Percentiles rank a stretch among this genome's conserved stretches.
These are phyloP conservation scores for Venturia carpophila DNA, from an alignment of 2,329 filamentous ascomycete genomes.

Conservation along the genomic window DNA sequence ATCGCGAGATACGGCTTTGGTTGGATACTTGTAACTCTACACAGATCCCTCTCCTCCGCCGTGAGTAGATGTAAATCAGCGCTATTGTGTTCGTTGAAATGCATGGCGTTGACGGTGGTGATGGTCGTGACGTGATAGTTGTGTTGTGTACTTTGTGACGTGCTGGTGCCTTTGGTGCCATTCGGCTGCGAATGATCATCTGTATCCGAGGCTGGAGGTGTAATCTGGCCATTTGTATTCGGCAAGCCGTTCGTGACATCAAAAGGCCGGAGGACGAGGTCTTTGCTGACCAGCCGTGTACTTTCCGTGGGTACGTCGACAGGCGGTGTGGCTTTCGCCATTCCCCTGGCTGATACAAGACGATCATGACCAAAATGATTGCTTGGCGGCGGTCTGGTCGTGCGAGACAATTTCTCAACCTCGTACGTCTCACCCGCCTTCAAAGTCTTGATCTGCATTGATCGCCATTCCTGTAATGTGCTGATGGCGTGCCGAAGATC, in stretches of 20 bases:
- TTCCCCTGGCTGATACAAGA: constrained; percentile 59
- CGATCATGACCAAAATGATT: constrained; percentile 67
- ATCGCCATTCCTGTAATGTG: constrained; percentile 91
- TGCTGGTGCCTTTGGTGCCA: constrained; percentile 36
- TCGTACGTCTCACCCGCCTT: constrained; percentile 88
- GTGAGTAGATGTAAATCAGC: constrained; percentile 80
- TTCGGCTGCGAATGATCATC: constrained; percentile 38
- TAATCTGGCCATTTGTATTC: constrained; percentile 32
- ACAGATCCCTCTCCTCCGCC: constrained; percentile 76
- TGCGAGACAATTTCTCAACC: constrained; percentile 69
- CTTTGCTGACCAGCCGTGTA: constrained; percentile 67
- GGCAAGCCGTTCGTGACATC: constrained; percentile 2
- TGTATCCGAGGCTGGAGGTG: constrained; percentile 29
- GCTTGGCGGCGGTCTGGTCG: constrained; percentile 57
- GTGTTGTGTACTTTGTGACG: neutral
- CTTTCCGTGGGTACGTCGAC: constrained; percentile 66
- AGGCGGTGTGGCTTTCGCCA: constrained; percentile 55
- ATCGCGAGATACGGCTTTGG: constrained; percentile 94
- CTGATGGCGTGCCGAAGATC: constrained; percentile 82
- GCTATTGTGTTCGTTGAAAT: constrained; percentile 54
- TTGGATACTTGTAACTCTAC: constrained; percentile 72
- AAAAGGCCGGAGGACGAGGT: constrained; percentile 56
- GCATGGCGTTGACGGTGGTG: constrained; percentile 34
- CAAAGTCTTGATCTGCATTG: constrained; percentile 74
- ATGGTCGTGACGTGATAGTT: neutral